These are phyloP conservation scores for Taiozyma sp. DNA, from an alignment of 1,139 yeast genomes.

Conservation along the genomic window DNA sequence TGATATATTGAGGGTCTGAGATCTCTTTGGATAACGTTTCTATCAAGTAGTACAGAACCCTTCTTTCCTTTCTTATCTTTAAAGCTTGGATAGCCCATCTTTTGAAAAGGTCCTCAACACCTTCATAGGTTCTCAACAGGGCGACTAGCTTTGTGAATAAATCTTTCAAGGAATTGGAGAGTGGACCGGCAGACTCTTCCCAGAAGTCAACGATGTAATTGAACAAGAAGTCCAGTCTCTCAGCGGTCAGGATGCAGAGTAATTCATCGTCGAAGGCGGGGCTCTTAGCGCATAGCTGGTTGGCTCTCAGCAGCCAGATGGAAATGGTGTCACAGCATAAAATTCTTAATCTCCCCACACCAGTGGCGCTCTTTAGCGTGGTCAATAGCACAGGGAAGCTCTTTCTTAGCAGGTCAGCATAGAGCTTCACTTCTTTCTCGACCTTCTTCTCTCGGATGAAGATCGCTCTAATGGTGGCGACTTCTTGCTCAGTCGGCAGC, in stretches of 20 bases:
- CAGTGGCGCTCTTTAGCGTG: conserved; percentile 10
- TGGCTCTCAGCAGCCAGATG: conserved; percentile 58
- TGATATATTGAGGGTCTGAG: conserved; percentile 33
- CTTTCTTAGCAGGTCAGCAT: conserved; percentile 8
- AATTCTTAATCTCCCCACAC: conserved; percentile 28
- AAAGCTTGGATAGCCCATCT: conserved; percentile 44
- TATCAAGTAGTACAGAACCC: conserved; percentile 55
- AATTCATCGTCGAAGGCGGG: conserved; percentile 13
- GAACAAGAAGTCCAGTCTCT: conserved; percentile 38
- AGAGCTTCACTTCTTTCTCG: conserved; percentile 5
- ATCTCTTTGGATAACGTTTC: conserved; percentile 51
- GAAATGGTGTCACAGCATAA: conserved; percentile 56
- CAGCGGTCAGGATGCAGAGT: conserved; percentile 13
- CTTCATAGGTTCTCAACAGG: conserved; percentile 30
- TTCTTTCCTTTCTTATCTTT: conserved; percentile 42
- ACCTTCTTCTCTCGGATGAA: conserved; percentile 9
- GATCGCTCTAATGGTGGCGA: conserved; percentile 1
- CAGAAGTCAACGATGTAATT: conserved; percentile 61
- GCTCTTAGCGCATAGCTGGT: conserved; percentile 29
- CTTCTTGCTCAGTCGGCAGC: background rate
- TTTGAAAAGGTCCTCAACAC: conserved; percentile 26
- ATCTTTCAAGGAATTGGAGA: conserved; percentile 63
- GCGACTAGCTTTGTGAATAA: conserved; percentile 48
- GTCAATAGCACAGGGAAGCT: conserved; percentile 13
- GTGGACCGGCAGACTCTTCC: conserved; percentile 67